Evolutionary conservation across 352 stramenopile genomes (phyloP).

Genomic region (Phytophthora europaea): DNA sequence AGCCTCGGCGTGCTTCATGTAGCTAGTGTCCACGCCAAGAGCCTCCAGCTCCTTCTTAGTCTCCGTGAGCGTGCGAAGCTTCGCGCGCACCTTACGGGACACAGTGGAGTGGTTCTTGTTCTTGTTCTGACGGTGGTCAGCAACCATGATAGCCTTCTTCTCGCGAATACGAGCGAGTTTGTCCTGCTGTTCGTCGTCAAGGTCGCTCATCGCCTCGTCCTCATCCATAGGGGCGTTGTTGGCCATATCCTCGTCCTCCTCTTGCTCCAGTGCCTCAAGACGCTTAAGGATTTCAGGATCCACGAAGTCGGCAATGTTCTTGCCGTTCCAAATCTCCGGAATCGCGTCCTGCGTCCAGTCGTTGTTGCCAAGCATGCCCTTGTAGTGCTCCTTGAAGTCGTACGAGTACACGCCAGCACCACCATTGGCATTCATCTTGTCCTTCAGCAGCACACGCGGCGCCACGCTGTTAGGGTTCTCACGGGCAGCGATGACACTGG

Average conservation of each 20-base stretch:
- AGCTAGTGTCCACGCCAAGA: conserved; percentile 91
- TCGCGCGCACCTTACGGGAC: conserved; percentile 88
- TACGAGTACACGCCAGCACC: conserved; percentile 98
- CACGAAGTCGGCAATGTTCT: conserved; percentile 99
- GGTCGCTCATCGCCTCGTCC: conserved; percentile 89
- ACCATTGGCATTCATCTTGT: conserved; percentile 96
- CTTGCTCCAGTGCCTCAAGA: conserved; percentile 96
- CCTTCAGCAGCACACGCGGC: conserved; percentile 78
- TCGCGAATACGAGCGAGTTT: conserved; percentile 85
- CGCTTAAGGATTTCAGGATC: conserved; percentile 98
- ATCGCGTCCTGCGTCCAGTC: conserved; percentile 98
- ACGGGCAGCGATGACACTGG: conserved; percentile 90
- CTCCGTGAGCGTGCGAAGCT: conserved; percentile 73
- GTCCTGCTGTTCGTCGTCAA: conserved; percentile 97
- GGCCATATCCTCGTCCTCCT: conserved; percentile 96
- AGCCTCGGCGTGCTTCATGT: conserved; percentile 91
- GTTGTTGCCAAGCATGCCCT: conserved; percentile 95
- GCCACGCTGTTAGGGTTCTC: conserved; percentile 54
- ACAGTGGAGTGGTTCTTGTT: conserved; percentile 96
- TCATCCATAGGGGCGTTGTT: conserved; percentile 93
- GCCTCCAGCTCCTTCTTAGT: conserved; percentile 94
- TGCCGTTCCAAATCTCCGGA: conserved; percentile 99
- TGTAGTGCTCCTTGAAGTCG: conserved; percentile 98
- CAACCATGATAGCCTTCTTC: conserved; percentile 89
- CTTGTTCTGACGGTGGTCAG: conserved; percentile 93